Conservation (phyloP, 78 protist genomes). For the Diacronema lutheri region DNA sequence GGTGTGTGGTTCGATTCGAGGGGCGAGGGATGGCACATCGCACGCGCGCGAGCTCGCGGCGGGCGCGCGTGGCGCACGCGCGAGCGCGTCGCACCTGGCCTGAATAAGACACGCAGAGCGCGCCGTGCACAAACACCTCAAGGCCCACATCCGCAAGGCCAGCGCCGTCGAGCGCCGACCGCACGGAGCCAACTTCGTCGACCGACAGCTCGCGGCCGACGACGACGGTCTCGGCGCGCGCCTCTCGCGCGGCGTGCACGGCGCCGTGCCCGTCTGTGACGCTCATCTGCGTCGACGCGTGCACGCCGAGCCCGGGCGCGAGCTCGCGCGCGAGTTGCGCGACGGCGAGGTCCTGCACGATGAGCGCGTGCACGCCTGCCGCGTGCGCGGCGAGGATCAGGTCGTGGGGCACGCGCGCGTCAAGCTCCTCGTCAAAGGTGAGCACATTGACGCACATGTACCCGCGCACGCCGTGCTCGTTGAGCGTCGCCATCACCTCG, state of each 20-base stretch:
- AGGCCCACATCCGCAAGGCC: not conserved
- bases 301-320: not conserved
- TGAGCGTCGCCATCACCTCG: conserved; percentile 14
- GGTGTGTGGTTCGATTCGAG: no score
- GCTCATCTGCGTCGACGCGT: conserved; percentile 29
- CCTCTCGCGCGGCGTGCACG: not conserved
- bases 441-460: conserved; percentile 27
- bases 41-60: no score
- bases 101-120: conserved; percentile 23
- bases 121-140: conserved; percentile 33
- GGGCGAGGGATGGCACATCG: no score
- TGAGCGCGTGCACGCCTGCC: conserved; percentile 26
- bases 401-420: not conserved
- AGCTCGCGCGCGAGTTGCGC: not conserved
- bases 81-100: no score
- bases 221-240: conserved; percentile 16
- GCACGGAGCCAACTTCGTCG: conserved; percentile 6
- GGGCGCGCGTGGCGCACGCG: no score
- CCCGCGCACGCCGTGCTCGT: conserved; percentile 22
- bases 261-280: conserved; percentile 20
- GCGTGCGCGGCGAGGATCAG: not conserved
- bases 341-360: conserved; percentile 27
- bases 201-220: conserved; percentile 32
- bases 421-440: conserved; percentile 23
- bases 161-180: no score